Evolutionary conservation across 495 filamentous ascomycete species (phyloP).

Genomic region (Tuber brumale): DNA sequence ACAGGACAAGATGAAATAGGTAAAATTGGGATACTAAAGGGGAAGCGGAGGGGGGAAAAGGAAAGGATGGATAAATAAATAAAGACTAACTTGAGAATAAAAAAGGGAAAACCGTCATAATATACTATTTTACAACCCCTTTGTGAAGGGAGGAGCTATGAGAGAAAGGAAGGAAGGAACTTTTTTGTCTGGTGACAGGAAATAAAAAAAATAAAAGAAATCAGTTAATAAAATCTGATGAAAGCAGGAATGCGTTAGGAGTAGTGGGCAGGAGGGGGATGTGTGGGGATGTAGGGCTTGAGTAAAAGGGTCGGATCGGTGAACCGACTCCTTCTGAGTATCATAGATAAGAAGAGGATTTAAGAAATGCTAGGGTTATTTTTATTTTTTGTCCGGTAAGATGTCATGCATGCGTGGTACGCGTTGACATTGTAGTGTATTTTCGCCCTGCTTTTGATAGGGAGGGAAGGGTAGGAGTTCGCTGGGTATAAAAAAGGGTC

Average conservation of each 20-base stretch:
- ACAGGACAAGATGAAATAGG: neutral
- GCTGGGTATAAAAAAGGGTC: neutral
- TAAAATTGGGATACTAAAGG: neutral
- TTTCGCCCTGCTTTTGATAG: neutral
- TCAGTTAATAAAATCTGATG: neutral
- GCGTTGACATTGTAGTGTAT: neutral
- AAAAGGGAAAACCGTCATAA: neutral
- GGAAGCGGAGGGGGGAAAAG: neutral
- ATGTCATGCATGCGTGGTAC: neutral
- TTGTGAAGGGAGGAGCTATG: neutral
- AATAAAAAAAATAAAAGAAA: slow-evolving; percentile 1
- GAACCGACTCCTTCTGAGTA: neutral
- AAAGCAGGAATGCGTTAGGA: neutral
- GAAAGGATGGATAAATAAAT: neutral
- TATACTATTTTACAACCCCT: neutral
- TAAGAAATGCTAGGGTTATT: neutral
- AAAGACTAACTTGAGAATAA: neutral
- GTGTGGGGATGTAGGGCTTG: neutral
- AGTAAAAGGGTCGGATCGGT: neutral
- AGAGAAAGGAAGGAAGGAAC: neutral
- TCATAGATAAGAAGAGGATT: neutral
- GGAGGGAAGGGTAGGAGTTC: neutral
- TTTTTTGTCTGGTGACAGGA: neutral
- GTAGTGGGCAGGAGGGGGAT: neutral
- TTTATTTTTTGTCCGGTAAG: neutral